Percentiles rank a stretch among this genome's conserved stretches.
phyloP scores from a whole-genome alignment of 2,329 filamentous ascomycete genomes.

The Clonostachys sp. region DNA sequence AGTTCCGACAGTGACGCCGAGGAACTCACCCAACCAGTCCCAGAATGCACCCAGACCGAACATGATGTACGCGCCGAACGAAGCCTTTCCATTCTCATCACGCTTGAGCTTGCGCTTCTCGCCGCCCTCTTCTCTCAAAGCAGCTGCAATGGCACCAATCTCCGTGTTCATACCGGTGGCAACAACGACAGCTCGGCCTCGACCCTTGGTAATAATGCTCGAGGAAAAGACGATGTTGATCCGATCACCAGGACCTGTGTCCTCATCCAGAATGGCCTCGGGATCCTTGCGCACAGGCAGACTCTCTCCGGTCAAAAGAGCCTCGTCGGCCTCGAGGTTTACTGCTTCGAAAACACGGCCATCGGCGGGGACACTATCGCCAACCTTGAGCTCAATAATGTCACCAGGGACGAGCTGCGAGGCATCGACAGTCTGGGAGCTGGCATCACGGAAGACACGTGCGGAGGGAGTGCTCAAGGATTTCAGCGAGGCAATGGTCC shows the following conservation, averaged over 20 bases:
- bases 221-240: constrained; percentile 53
- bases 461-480: constrained; percentile 25
- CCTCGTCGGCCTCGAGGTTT: constrained; percentile 60
- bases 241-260: constrained; percentile 39
- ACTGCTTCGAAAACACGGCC: constrained; percentile 45
- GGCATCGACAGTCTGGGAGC: constrained; percentile 18
- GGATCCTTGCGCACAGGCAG: constrained; percentile 46
- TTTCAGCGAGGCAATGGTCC: constrained; percentile 30
- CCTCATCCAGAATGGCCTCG: constrained; percentile 24
- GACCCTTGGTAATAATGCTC: constrained; percentile 50
- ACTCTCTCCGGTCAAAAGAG: constrained; percentile 55
- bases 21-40: constrained; percentile 26
- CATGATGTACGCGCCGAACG: constrained; percentile 1
- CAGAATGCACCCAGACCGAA: constrained; percentile 3
- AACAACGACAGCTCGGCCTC: constrained; percentile 51
- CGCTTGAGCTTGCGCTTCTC: constrained; percentile 2
- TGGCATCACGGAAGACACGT: constrained; percentile 26
- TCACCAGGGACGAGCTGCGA: constrained; percentile 47
- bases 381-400: constrained; percentile 39
- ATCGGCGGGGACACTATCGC: constrained; percentile 52
- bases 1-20: constrained; percentile 51
- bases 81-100: constrained; percentile 1
- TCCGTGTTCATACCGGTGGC: constrained; percentile 54
- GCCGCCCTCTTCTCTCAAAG: constrained; percentile 17
- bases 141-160: constrained; percentile 49